These are phyloP conservation scores for Aspergillus taichungensis DNA, from an alignment of 495 filamentous ascomycete species.

Conservation along the genomic window DNA sequence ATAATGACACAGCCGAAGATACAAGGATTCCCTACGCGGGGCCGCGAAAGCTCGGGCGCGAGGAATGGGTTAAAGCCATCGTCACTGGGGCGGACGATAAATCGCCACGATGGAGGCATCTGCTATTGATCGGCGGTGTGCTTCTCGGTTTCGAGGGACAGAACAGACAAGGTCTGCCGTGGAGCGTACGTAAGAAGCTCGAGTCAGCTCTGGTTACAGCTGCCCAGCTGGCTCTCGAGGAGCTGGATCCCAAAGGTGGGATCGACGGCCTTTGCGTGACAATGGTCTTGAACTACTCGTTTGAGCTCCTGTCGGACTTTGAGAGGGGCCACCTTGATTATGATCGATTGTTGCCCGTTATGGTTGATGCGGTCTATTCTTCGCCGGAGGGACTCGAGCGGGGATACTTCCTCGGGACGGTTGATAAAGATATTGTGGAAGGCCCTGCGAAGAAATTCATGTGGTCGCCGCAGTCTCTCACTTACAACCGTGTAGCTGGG, in stretches of 20 bases:
- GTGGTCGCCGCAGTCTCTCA: conserved; percentile 57
- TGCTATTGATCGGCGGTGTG: conserved; percentile 71
- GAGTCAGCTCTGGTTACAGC: conserved; percentile 72
- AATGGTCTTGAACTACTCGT: conserved; percentile 70
- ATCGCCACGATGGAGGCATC: conserved; percentile 81
- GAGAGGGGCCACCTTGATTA: conserved; percentile 56
- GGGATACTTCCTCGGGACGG: conserved; percentile 69
- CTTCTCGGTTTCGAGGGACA: conserved; percentile 72
- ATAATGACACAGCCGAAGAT: conserved; percentile 41
- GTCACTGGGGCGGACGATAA: conserved; percentile 76
- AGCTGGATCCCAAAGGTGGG: conserved; percentile 37
- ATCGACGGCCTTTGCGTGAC: conserved; percentile 54
- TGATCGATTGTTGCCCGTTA: conserved; percentile 62
- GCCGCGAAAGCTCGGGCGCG: conserved; percentile 44
- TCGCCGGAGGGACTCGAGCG: conserved; percentile 70
- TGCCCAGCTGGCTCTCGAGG: conserved; percentile 64
- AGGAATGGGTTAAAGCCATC: conserved; percentile 79
- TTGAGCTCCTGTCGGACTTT: conserved; percentile 58
- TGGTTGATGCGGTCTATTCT: conserved; percentile 58
- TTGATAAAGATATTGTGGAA: conserved; percentile 67
- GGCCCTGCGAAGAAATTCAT: conserved; percentile 53
- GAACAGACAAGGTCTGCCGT: conserved; percentile 53
- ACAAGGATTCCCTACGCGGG: conserved; percentile 29
- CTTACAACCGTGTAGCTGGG: conserved; percentile 46
- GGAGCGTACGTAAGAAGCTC: conserved; percentile 56